Base-by-base conservation (phyloP, 345 rosid species). In the Eucalyptus erythrocorys region DNA sequence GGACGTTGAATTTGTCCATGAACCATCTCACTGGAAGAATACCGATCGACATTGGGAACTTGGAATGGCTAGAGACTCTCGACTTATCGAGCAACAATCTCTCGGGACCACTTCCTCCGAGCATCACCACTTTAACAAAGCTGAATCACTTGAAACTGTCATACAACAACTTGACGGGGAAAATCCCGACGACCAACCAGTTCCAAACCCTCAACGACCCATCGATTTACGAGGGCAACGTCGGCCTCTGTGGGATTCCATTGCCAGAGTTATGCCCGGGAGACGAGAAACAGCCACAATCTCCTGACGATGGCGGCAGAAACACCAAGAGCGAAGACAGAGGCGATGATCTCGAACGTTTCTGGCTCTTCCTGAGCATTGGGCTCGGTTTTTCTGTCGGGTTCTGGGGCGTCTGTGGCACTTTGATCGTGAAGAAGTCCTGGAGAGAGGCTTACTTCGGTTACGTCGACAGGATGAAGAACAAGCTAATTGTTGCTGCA, bases 81-180 rank as follows among this genome's bases (percentile, higher is more conserved):
- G 92, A 94, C 90, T 91, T 95, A 88, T 95, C 96, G 1, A 92
- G 32, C 89, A 95, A 93, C 91, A 90, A 90, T 66, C 87, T 94
- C 40, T 88, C 89, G 15, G 95, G 96, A 40, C 89, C 89, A 6
- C 93, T 95, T 53, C 98, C 95, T 4, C 80, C 3, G 4, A 87
- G 88, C 42, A 57, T 87, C 7, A 8, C 40, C 16, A 9, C 34
- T 40, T 49, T 64, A 27, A 57, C 88, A 64, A 37, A 43, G 51
- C 55, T 87, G 34, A 64, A 47, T 66, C 80, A 87, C 84, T 50
- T 87, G 82, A 87, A 87, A 32, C 4, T 71, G 47, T 86, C 87
- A 4, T 11, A 57, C 21, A 68, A 87, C 27, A 16, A 87, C 45
- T 16, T 87, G 45, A 45, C 13, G 7, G 85, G 88, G 13, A 11